phyloP scores from a whole-genome alignment of 139 green algal genomes.

The Tetradesmus obliquus region DNA sequence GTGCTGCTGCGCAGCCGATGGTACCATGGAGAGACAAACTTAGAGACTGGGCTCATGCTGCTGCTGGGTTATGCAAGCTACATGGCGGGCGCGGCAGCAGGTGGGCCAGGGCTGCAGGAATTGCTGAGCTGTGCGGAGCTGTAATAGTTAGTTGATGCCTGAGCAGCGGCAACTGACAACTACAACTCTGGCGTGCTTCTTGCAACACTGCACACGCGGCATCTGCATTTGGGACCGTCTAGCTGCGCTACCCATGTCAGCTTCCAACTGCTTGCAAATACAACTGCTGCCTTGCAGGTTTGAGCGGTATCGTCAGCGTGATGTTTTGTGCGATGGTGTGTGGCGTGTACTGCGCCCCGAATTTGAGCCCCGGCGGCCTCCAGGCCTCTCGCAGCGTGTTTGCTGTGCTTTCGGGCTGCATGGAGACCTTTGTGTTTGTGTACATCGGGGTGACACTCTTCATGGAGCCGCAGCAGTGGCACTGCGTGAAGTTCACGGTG shows the following conservation, averaged over 20 bases:
- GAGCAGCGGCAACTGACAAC: too few species aligned
- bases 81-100: slow-evolving; percentile 37
- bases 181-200: too few species aligned
- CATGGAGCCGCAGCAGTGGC: slow-evolving; percentile 51
- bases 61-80: slow-evolving; percentile 63
- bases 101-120: neutral
- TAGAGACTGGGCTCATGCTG: slow-evolving; percentile 65
- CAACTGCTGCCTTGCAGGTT: neutral
- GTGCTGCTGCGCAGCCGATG: slow-evolving; percentile 50
- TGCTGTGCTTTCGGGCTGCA: slow-evolving; percentile 63
- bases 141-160: too few species aligned
- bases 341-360: slow-evolving; percentile 15
- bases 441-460: slow-evolving; percentile 78
- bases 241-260: neutral
- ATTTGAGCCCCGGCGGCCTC: neutral
- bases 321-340: slow-evolving; percentile 79
- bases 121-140: too few species aligned
- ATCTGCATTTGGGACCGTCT: too few species aligned
- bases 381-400: slow-evolving; percentile 59
- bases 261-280: neutral
- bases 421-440: slow-evolving; percentile 86
- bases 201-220: too few species aligned
- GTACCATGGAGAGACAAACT: slow-evolving; percentile 39
- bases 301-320: slow-evolving; percentile 79
- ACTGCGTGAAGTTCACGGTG: slow-evolving; percentile 56